Evolutionary conservation across 192 early-diverging fungal genomes (phyloP).

Genomic region (Podila minutissima): DNA sequence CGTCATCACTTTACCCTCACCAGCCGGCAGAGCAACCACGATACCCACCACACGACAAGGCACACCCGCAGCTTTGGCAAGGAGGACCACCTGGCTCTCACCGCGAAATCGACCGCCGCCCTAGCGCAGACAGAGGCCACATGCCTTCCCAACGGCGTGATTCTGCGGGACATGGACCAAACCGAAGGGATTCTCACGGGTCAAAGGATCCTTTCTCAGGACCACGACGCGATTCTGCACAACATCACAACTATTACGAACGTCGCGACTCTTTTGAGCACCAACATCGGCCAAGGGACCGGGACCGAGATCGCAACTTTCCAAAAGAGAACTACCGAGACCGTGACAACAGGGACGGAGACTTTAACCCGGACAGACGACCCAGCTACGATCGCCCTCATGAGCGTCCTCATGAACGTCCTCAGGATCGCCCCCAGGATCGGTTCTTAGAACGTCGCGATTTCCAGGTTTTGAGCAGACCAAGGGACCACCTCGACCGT

Average conservation of each 20-base stretch:
- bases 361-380: conserved; percentile 19
- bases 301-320: conserved; percentile 3
- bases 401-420: neutral
- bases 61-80: conserved; percentile 25
- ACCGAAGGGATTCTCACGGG: conserved; percentile 33
- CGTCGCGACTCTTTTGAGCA: conserved; percentile 20
- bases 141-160: conserved; percentile 26
- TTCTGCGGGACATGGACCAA: conserved; percentile 22
- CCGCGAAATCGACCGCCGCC: conserved; percentile 18
- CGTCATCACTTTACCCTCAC: conserved; percentile 11
- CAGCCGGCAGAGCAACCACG: conserved; percentile 8
- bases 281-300: neutral
- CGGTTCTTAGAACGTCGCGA: conserved; percentile 29
- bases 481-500: conserved; percentile 19
- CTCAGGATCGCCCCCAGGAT: neutral
- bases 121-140: conserved; percentile 15
- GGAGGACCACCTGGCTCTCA: neutral
- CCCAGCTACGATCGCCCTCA: conserved; percentile 21
- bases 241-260: neutral
- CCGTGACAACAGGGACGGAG: conserved; percentile 25
- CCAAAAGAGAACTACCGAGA: conserved; percentile 27
- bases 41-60: conserved; percentile 19
- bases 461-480: conserved; percentile 29
- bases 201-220: conserved; percentile 16
- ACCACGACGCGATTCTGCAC: conserved; percentile 19